Base-by-base conservation (phyloP, 2,329 filamentous ascomycete genomes). In the Lizonia empirigonia region DNA sequence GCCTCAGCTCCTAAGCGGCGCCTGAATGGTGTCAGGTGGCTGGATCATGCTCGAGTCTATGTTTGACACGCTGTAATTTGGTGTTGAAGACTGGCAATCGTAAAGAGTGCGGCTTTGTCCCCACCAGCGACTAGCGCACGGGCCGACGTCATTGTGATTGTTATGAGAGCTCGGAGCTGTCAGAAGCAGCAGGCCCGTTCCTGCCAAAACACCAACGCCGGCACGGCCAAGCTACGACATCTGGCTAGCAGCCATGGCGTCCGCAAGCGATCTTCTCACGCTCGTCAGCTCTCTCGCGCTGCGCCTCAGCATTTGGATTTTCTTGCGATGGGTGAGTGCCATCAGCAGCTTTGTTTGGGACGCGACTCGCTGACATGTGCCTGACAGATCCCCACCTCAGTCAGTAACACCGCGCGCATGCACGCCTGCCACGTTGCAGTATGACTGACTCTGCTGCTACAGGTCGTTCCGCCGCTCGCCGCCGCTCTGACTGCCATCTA, bases 401-500 rank as follows among this genome's bases (percentile, higher is more conserved):
- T 71, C 22, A 67, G 68, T 65, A 37, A 9, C 36, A 24, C 22
- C 30, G 18, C 10, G 29, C 33, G 9, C 20, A 20, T 23, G 1
- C 19, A 35, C 29, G 29, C 22, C n/a, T n/a, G 22, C 6, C 3
- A 7, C 23, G 8, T 9, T 19, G 20, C 6, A 32, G 15, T 12
- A 22, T 18, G 8, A 37, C 37, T 42, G 24, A 49, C 16, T 1
- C 5, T 19, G 19, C 23, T n/a, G 26, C 8, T n/a, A 15, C 29
- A 73, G 60, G 65, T 71, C 40, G 70, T 72, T n/a, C 77, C 77
- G 12, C 68, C 71, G 9, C 61, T 81, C 9, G 76, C 85, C 3
- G 84, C 85, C 49, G 80, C 86, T 0, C 75, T 88, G 2, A 85
- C 88, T 53, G 85, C 82, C 19, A 72, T 90, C 50, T 90, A 90